Base-by-base conservation (phyloP, 768 basidiomycete genomes). In the Calocybe indica region DNA sequence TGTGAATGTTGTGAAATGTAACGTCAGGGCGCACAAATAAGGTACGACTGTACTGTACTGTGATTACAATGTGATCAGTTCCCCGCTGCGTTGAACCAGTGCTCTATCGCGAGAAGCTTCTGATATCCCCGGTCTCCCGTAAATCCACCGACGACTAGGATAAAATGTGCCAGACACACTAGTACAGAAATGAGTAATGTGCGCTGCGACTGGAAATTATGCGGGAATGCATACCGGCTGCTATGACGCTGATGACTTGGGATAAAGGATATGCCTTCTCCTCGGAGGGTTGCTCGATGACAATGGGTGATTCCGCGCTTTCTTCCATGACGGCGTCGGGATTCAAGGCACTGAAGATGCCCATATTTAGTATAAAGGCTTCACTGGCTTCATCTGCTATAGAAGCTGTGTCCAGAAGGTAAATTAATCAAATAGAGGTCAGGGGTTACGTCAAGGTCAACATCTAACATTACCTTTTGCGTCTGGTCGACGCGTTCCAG, bases 111-210 rank as follows among this genome's bases (percentile, higher is more conserved):
- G 14, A 72, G 52, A 12, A 75, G 62, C 56, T 78, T 78, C 56
- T 71, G 62, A 50, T 73, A 73, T 7, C 75, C 76, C 14, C 52
- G 58, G 34, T 68, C 60, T 13, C 75, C 77, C 0, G 72, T 75
- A 50, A 75, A 72, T 6, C 75, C 75, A 30, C 69, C 63, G 11
- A 71, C 58, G 22, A 74, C 73, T 31, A 79, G 59, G 4, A 71
- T 32, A 45, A 78, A 78, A 53, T 79, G 78, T 5, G 72, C 73
- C 12, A 78, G 49, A 43, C 75, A 76, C 37, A 75, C 72, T 66
- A 30, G 62, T 45, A 36, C 22, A 39, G 3, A 10, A 22, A 2
- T 22, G 14, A 5, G 14, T 32, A 12, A 39, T 28, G 22, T 12
- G 28, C 5, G 41, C 4, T 22, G 22, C 22, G 22, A 22, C 22